Evolutionary conservation across 1,139 yeast genomes (phyloP), one percentile per base, ranked within the genome.

Genomic region (Arxiozyma slooffiae): DNA sequence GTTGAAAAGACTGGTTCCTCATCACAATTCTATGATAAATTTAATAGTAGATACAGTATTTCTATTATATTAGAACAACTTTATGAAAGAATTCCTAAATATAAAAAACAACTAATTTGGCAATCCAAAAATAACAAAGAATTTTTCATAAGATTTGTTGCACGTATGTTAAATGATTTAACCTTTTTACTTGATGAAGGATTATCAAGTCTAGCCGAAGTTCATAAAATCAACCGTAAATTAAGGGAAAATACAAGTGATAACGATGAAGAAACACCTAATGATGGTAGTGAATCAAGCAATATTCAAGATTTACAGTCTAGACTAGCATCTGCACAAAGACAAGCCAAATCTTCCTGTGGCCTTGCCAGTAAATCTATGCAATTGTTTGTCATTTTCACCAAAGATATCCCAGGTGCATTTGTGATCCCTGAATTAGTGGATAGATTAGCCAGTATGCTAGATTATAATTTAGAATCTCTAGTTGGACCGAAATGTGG

Each of bases 1-100:
- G 92, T 90, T 51, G 99, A 92, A 66, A 88, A 87, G 63, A 94
- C 98, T 0, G 98, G 98, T 7, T 85, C 97, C 3, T 82, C 94
- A 6, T 82, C 95, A 0, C 98, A 92, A 68, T 92, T 92, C 66
- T 92, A 92, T 67, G 99, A 92, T 69, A 92, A 92, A 67, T 92
- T 94, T 71, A 90, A 88, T 67, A 80, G 88, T 47, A 78, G 98
- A 66, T 92, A 81, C 67, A 85, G 88, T 64, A 87, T 90, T 44
- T 84, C 97, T 1, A 80, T 80, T 48, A 84, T 94, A 43, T 71
- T 94, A 61, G 92, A 87, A 65, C 82, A 82, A 57, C 72, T 92
- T 49, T 92, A 97, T 95, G 48, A 56, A 23, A 78, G 82, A 54
- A 79, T 79, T 58, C 81, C 81, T 24, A 65, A 72, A 34, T 90